These are phyloP conservation scores for Cryptomeria japonica DNA, from an alignment of 75 land plant genomes.

Conservation along the genomic window DNA sequence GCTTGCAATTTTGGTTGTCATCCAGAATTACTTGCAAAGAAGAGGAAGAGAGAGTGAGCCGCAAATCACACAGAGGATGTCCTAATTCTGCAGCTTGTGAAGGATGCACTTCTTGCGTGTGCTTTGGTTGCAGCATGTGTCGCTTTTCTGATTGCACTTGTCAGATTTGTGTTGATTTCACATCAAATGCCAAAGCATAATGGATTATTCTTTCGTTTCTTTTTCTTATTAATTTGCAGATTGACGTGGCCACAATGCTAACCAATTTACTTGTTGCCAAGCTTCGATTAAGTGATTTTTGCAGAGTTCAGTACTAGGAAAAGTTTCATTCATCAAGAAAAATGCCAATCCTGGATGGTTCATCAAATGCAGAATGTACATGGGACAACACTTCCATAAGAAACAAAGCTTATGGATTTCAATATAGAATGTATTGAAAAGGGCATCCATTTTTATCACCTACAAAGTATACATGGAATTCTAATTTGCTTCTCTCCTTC, in stretches of 20 bases:
- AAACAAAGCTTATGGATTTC: neutral
- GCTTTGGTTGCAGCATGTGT: conserved; percentile 70
- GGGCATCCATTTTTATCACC: neutral
- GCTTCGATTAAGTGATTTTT: neutral
- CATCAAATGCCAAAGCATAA: conserved; percentile 30
- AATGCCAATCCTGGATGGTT: neutral
- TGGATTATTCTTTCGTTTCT: neutral
- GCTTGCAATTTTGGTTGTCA: neutral
- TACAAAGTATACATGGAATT: neutral
- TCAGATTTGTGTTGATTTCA: conserved; percentile 58
- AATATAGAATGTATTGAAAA: neutral
- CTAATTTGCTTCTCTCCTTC: neutral
- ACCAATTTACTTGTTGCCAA: conserved; percentile 3
- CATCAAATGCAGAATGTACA: neutral
- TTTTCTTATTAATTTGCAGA: neutral
- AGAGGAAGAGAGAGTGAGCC: conserved; percentile 64
- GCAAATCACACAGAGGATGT: conserved; percentile 57
- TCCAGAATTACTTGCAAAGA: conserved; percentile 58
- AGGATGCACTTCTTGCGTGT: conserved; percentile 67
- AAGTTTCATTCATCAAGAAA: neutral
- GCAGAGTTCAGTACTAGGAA: neutral
- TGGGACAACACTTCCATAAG: neutral
- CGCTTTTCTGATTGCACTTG: conserved; percentile 68
- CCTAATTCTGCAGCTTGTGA: conserved; percentile 44
- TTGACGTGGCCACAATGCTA: neutral